phyloP scores from a whole-genome alignment of 345 rosid genomes.

The Nasturtium officinale region DNA sequence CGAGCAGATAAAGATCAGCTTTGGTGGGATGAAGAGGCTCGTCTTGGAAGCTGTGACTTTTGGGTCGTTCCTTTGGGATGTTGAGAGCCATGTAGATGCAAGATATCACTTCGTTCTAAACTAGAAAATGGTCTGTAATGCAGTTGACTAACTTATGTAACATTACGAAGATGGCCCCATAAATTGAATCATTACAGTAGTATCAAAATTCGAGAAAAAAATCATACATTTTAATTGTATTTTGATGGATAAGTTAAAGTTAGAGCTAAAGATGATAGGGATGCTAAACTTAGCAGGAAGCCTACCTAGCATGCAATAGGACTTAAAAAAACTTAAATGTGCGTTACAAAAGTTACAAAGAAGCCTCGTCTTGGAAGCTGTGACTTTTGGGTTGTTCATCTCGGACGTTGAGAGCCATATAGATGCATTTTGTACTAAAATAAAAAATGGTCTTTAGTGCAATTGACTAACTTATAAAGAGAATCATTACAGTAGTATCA shows the following conservation, averaged over 20 bases:
- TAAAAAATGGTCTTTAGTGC: conserved; percentile 40
- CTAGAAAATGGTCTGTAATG: conserved; percentile 42
- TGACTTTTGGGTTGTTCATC: conserved; percentile 92
- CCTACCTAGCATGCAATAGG: conserved; percentile 43
- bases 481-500: conserved; percentile 31
- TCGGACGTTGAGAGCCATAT: conserved; percentile 97
- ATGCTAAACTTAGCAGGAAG: conserved; percentile 39
- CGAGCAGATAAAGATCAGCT: conserved; percentile 78
- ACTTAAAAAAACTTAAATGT: conserved; percentile 37
- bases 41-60: conserved; percentile 95
- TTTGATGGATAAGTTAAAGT: conserved; percentile 19
- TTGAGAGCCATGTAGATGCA: conserved; percentile 88
- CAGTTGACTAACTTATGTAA: conserved; percentile 36
- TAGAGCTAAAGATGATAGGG: conserved; percentile 21
- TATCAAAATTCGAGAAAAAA: background rate
- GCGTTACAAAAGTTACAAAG: conserved; percentile 32
- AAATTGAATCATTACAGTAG: conserved; percentile 33
- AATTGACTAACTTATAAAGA: conserved; percentile 34
- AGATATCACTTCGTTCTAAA: conserved; percentile 88
- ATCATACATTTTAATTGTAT: conserved; percentile 31
- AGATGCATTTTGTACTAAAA: conserved; percentile 75
- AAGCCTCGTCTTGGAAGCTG: conserved; percentile 96
- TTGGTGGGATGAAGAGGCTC: conserved; percentile 85
- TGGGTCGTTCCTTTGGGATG: conserved; percentile 98
- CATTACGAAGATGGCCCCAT: conserved; percentile 30